phyloP scores from a whole-genome alignment of 2,329 filamentous ascomycete species.

The Sclerotinia trifoliorum region DNA sequence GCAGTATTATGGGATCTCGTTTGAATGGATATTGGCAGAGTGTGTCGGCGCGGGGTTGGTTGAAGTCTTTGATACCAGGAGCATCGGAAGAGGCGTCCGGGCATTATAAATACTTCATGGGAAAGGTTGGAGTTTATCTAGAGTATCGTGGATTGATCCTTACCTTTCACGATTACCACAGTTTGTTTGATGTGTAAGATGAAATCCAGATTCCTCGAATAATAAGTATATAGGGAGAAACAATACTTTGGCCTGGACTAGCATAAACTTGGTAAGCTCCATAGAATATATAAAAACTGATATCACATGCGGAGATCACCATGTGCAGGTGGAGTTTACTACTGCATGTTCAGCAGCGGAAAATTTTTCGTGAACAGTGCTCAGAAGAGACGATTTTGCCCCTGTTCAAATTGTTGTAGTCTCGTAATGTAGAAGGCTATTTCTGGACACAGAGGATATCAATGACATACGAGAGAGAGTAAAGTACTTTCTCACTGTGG shows the following conservation, averaged over 20 bases:
- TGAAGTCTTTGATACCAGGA: constrained; percentile 73
- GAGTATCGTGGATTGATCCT: not conserved
- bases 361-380: constrained; percentile 20
- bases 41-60: constrained; percentile 68
- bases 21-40: constrained; percentile 70
- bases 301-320: constrained; percentile 17
- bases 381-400: not conserved
- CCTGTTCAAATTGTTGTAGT: not conserved
- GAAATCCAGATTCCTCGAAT: not conserved
- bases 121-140: not conserved
- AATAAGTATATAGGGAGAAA: constrained; percentile 2
- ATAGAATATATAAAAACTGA: constrained; percentile 13
- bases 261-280: constrained; percentile 12
- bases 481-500: too few species aligned
- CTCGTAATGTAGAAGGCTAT: not conserved
- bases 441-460: not conserved
- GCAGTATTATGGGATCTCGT: constrained; percentile 65
- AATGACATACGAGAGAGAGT: not conserved
- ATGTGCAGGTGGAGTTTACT: constrained; percentile 14
- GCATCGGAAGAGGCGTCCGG: constrained; percentile 67
- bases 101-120: constrained; percentile 32
- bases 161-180: not conserved
- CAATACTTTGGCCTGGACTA: not conserved
- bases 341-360: constrained; percentile 17
- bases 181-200: not conserved